Conservation (phyloP, 2,329 filamentous ascomycete species). For the Ophiocordyceps australis region DNA sequence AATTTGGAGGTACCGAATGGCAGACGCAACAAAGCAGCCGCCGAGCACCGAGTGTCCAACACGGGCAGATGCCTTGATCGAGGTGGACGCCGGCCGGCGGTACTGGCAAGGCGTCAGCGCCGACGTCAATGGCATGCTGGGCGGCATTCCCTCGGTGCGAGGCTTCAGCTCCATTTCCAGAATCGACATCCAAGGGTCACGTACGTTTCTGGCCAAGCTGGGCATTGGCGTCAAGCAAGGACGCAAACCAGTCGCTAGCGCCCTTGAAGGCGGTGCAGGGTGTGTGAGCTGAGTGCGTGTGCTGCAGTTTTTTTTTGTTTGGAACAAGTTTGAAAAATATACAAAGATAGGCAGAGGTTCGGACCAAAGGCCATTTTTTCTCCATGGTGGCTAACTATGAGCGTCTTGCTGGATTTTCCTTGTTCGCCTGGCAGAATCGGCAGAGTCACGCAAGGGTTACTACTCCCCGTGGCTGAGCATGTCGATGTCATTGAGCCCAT, state of each 20-base stretch:
- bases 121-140: slow-evolving; percentile 57
- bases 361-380: too few species aligned
- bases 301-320: too few species aligned
- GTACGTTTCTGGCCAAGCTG: slow-evolving; percentile 51
- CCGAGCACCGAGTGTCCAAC: too few species aligned
- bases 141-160: slow-evolving; percentile 31
- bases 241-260: slow-evolving; percentile 9
- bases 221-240: slow-evolving; percentile 21
- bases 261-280: slow-evolving; percentile 21
- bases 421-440: slow-evolving; percentile 72
- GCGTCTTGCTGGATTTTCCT: too few species aligned
- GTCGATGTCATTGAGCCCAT: slow-evolving; percentile 82
- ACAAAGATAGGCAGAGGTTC: too few species aligned
- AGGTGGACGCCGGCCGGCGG: slow-evolving; percentile 2
- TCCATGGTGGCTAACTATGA: too few species aligned
- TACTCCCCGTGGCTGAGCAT: slow-evolving; percentile 48
- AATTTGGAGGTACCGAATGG: too few species aligned
- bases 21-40: too few species aligned
- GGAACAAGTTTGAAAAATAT: too few species aligned
- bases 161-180: slow-evolving; percentile 25
- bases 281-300: slow-evolving; percentile 8
- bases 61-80: not conserved
- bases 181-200: slow-evolving; percentile 51
- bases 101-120: slow-evolving; percentile 29
- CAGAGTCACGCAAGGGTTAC: slow-evolving; percentile 59